Conservation (phyloP, 139 green algal genomes). For the Zygnema circumcarinatum region DNA sequence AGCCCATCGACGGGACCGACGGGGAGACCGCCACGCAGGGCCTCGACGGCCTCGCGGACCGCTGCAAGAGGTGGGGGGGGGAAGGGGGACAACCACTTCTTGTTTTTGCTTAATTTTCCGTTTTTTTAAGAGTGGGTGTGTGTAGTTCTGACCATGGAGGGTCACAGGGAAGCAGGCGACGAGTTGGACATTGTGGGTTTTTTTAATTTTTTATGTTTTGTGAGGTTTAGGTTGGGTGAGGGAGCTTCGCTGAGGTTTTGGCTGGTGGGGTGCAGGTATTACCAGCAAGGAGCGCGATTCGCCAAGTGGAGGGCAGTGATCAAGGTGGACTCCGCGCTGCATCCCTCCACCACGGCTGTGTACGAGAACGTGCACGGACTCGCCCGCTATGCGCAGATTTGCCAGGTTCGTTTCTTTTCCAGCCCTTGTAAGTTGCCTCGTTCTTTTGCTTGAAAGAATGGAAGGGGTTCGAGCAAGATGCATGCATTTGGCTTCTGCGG, state of each 20-base stretch:
- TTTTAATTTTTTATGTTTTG: too few relatives aligned
- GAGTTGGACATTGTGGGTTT: too few relatives aligned
- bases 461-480: too few relatives aligned
- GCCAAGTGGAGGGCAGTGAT: constrained; percentile 95
- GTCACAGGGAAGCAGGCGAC: too few relatives aligned
- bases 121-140: too few relatives aligned
- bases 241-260: too few relatives aligned
- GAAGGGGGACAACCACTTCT: neutral
- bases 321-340: constrained; percentile 68
- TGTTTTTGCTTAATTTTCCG: too few relatives aligned
- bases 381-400: constrained; percentile 88
- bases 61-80: constrained; percentile 63
- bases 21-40: constrained; percentile 88
- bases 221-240: too few relatives aligned
- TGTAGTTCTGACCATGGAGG: too few relatives aligned
- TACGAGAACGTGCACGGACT: constrained; percentile 85
- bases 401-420: constrained; percentile 66
- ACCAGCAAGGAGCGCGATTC: constrained; percentile 86
- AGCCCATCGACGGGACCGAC: constrained; percentile 69
- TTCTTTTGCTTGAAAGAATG: too few relatives aligned
- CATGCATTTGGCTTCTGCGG: too few relatives aligned
- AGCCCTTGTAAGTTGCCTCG: neutral
- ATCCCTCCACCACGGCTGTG: constrained; percentile 73
- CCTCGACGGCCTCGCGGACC: constrained; percentile 76
- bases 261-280: constrained; percentile 68